Conservation (phyloP, 345 rosid genomes). For the Triadica sebifera region DNA sequence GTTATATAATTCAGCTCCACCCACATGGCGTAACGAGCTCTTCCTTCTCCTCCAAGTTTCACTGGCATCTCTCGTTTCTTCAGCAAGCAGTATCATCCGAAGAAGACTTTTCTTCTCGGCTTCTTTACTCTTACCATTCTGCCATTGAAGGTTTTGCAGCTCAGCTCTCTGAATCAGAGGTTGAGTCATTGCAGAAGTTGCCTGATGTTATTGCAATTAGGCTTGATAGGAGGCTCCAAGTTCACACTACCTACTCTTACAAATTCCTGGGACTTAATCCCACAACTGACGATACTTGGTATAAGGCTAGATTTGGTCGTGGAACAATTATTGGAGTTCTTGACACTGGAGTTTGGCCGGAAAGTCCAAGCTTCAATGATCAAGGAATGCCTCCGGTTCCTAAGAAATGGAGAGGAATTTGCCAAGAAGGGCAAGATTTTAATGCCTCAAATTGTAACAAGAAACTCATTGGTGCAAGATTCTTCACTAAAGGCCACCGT, state of each 20-base stretch:
- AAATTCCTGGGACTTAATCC: conserved; percentile 70
- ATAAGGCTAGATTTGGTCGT: conserved; percentile 52
- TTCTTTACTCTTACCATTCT: conserved; percentile 82
- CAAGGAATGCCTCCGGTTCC: conserved; percentile 65
- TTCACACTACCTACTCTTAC: conserved; percentile 87
- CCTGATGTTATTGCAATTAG: conserved; percentile 69
- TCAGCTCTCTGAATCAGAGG: conserved; percentile 58
- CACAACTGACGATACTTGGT: conserved; percentile 52
- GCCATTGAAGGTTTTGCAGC: conserved; percentile 89
- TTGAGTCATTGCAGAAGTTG: conserved; percentile 37
- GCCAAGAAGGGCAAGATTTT: conserved; percentile 75
- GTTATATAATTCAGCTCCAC: conserved; percentile 86
- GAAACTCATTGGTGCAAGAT: conserved; percentile 84
- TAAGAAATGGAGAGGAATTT: conserved; percentile 71
- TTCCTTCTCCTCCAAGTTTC: conserved; percentile 46
- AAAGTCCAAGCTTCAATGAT: conserved; percentile 81
- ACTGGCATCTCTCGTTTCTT: conserved; percentile 73
- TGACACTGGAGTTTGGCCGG: conserved; percentile 93
- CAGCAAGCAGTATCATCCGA: conserved; percentile 38
- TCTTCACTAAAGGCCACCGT: conserved; percentile 72
- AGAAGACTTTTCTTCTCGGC: conserved; percentile 59
- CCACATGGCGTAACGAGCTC: conserved; percentile 44
- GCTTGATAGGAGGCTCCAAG: conserved; percentile 55
- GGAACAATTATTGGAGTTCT: conserved; percentile 73
- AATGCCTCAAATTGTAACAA: conserved; percentile 57